phyloP scores from a whole-genome alignment of 2,329 filamentous ascomycete genomes.

The Claviceps pusilla region DNA sequence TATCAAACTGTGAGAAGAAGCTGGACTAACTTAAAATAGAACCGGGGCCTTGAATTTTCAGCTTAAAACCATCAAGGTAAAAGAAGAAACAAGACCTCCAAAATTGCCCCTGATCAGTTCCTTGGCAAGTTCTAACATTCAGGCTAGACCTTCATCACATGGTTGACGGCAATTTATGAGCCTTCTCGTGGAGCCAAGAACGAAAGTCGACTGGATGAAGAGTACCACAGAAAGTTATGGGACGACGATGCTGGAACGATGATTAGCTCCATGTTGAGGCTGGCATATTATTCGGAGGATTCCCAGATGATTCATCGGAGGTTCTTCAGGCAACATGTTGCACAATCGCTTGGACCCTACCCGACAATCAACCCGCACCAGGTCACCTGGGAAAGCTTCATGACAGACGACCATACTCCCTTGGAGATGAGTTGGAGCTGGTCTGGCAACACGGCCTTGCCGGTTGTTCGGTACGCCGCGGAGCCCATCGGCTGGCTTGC shows the following conservation, averaged over 20 bases:
- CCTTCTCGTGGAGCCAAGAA: background rate
- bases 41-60: background rate
- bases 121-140: background rate
- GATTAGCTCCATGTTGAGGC: background rate
- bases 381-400: slow-evolving; percentile 21
- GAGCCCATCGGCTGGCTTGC: slow-evolving; percentile 18
- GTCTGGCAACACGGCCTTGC: slow-evolving; percentile 6
- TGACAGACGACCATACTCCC: slow-evolving; percentile 24
- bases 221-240: background rate
- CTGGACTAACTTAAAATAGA: background rate
- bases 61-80: background rate
- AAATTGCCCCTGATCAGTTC: background rate
- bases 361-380: background rate
- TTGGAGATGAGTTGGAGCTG: slow-evolving; percentile 25
- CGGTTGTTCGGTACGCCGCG: slow-evolving; percentile 18
- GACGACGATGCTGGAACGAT: background rate
- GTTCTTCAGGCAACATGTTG: background rate
- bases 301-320: background rate
- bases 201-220: background rate
- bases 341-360: background rate
- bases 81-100: background rate
- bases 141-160: background rate
- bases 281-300: background rate
- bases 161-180: background rate
- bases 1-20: too few species aligned